Evolutionary conservation across 495 filamentous ascomycete genomes (phyloP), one percentile per base, ranked within the genome.

Genomic region (Aspergillus sparsus): DNA sequence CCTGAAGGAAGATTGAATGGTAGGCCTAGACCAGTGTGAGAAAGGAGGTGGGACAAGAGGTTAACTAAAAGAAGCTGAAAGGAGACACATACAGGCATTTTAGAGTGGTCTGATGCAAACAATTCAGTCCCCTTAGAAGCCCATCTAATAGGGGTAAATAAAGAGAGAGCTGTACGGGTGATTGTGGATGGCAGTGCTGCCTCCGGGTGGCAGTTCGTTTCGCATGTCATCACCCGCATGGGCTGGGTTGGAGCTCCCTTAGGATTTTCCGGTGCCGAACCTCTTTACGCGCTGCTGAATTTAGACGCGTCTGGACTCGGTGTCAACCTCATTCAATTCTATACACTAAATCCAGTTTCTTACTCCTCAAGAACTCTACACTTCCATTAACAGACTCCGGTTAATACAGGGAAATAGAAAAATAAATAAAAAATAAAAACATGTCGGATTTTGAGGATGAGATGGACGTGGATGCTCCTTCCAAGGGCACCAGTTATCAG

Each of bases 391-490:
- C 3, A 27, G 3, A 27, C 21, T 27, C 21, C 3, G 21, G 1
- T 27, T 3, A 27, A 27, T 27, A 27, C 21, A 27, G 21, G 21
- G 21, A 27, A 27, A 27, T 27, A 35, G 34, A 3, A 49, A 34
- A 39, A 36, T 41, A 31, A 7, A 34, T 37, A 15, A 52, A 2
- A 15, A 13, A 39, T 1, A 31, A 2, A 70, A 83, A 60, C 7
- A 97, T 97, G 93, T 96, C 93, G 0, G 93, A 97, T 74, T 88
- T 82, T 70, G 92, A 92, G 62, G 93, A 96, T 75, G 90, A 91
- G 59, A 93, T 94, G 87, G 94, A 98, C 69, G 84, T 87, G 65
- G 84, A 86, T 73, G 87, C 83, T 53, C 80, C 83, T 5, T 74
- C 79, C 49, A 79, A 80, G 57, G 81, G 86, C 51, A 77, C 80